A percentile compares a stretch with the other conserved stretches of the same genome.
These are phyloP conservation scores for Phytophthora uliginosa DNA, from an alignment of 352 stramenopile genomes.

Conservation along the genomic window DNA sequence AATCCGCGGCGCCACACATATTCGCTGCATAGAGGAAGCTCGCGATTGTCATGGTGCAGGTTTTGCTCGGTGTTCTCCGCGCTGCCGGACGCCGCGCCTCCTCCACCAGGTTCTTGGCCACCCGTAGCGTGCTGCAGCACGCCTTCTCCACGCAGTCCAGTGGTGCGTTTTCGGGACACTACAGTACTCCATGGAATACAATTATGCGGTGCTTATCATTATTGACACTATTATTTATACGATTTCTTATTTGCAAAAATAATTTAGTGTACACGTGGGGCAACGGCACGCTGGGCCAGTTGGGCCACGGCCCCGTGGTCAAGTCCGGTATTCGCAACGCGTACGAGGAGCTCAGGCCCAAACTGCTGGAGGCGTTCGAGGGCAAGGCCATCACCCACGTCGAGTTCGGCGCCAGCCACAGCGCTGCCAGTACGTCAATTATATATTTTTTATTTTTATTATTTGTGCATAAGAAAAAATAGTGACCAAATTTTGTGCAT, in stretches of 20 bases:
- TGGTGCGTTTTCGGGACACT: slow-evolving; percentile 37
- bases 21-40: slow-evolving; percentile 22
- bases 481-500: slow-evolving; percentile 16
- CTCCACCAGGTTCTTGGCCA: slow-evolving; percentile 18
- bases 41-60: slow-evolving; percentile 49
- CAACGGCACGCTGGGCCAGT: slow-evolving; percentile 85
- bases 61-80: slow-evolving; percentile 57
- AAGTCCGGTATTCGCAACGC: slow-evolving; percentile 88
- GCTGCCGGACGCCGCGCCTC: slow-evolving; percentile 30
- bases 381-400: slow-evolving; percentile 72
- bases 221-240: neutral
- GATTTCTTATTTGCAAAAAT: slow-evolving; percentile 1
- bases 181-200: neutral
- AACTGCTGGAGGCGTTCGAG: slow-evolving; percentile 75
- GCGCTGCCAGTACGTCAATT: slow-evolving; percentile 72
- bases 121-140: slow-evolving; percentile 29
- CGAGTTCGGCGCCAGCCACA: slow-evolving; percentile 84
- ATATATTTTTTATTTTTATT: slow-evolving; percentile 16
- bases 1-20: slow-evolving; percentile 26
- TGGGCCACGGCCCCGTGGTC: slow-evolving; percentile 83
- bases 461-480: neutral
- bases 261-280: slow-evolving; percentile 85
- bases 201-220: too few species aligned
- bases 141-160: slow-evolving; percentile 75
- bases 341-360: slow-evolving; percentile 88